These are phyloP conservation scores for Fraxinus greggii DNA, from an alignment of 305 asterid genomes.

Conservation along the genomic window DNA sequence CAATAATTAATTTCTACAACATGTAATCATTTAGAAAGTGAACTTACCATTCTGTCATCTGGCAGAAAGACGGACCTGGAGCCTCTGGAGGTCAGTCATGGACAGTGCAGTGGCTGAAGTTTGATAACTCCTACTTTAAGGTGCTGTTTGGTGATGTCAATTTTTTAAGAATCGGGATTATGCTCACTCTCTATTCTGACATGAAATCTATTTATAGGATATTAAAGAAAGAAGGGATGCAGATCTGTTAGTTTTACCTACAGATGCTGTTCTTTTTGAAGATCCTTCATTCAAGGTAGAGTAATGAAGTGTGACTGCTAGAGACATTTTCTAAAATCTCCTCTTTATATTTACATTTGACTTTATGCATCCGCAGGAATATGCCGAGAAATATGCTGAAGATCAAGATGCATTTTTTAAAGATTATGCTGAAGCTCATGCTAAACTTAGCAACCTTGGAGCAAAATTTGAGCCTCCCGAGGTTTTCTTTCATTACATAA, in stretches of 20 bases:
- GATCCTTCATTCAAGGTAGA: slow-evolving; percentile 92
- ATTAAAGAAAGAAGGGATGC: slow-evolving; percentile 81
- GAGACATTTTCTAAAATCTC: not conserved
- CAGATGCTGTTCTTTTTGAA: slow-evolving; percentile 90
- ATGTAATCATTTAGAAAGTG: not conserved
- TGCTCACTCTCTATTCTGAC: slow-evolving; percentile 21
- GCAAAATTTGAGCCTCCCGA: slow-evolving; percentile 93
- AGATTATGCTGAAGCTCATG: slow-evolving; percentile 94
- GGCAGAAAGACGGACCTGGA: slow-evolving; percentile 97
- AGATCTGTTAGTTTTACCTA: slow-evolving; percentile 86
- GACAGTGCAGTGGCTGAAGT: slow-evolving; percentile 90
- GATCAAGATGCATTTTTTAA: slow-evolving; percentile 83
- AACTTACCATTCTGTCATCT: slow-evolving; percentile 21
- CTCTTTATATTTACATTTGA: slow-evolving; percentile 17
- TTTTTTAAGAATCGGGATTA: not conserved
- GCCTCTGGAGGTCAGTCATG: slow-evolving; percentile 98
- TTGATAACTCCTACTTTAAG: slow-evolving; percentile 93
- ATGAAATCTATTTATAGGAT: slow-evolving; percentile 49
- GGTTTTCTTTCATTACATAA: slow-evolving; percentile 37
- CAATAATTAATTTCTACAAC: not conserved
- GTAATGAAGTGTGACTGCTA: not conserved
- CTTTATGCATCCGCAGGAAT: slow-evolving; percentile 44
- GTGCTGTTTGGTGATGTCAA: slow-evolving; percentile 32
- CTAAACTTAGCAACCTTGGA: slow-evolving; percentile 92
- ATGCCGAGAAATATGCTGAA: slow-evolving; percentile 85